A percentile compares a stretch with the other conserved stretches of the same genome.
Conservation (phyloP, 306 rosid species). For the Vigna hirtella region DNA sequence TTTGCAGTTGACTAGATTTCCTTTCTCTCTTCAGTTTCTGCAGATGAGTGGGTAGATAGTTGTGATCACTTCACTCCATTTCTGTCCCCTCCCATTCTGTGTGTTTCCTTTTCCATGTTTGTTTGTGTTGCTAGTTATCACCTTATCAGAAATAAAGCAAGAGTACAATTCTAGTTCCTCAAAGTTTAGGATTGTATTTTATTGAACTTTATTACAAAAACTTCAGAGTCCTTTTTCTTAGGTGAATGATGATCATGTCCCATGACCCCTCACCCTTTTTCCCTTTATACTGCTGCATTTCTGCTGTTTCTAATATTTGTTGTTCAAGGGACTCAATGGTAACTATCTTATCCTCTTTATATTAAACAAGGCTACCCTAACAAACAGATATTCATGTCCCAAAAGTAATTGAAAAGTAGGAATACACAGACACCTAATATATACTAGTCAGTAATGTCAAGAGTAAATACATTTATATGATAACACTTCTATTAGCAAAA, state of each 20-base stretch:
- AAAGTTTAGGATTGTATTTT: conserved; percentile 30
- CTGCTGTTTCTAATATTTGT: conserved; percentile 24
- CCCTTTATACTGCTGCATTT: conserved; percentile 17
- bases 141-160: conserved; percentile 35
- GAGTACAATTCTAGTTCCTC: conserved; percentile 26
- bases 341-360: background rate
- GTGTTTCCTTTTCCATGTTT: conserved; percentile 32
- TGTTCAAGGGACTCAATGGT: conserved; percentile 18
- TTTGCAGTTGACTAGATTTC: conserved; percentile 52
- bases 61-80: conserved; percentile 33
- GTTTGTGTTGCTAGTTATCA: conserved; percentile 46
- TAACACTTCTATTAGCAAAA: background rate
- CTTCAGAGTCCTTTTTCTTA: conserved; percentile 13
- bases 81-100: conserved; percentile 22
- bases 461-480: background rate
- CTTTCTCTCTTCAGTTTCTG: conserved; percentile 49
- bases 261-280: background rate
- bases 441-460: background rate
- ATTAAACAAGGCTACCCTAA: background rate
- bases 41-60: conserved; percentile 50
- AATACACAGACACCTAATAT: background rate
- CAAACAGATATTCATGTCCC: background rate
- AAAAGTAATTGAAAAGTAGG: background rate
- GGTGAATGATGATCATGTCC: background rate
- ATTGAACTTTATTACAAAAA: conserved; percentile 1